phyloP scores from a whole-genome alignment of 805 yeast species.

The Wickerhamiella allomyrinae region DNA sequence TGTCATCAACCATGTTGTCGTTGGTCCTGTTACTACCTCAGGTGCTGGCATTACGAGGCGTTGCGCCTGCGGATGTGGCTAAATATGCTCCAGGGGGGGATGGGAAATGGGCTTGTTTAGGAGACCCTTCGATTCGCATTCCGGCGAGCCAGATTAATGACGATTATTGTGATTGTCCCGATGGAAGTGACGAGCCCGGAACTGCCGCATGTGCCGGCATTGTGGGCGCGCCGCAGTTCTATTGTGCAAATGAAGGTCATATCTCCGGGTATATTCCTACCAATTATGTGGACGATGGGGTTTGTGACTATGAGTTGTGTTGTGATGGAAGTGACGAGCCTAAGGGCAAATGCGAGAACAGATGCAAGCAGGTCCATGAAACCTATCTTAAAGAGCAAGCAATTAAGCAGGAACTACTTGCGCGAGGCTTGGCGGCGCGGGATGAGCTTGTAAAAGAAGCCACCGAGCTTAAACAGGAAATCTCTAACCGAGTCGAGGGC shows the following conservation, averaged over 20 bases:
- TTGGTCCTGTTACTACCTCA: background rate
- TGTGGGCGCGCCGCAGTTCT: conserved; percentile 33
- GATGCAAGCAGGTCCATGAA: conserved; percentile 37
- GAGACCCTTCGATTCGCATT: conserved; percentile 49
- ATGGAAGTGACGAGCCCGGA: conserved; percentile 95
- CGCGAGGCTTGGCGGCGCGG: conserved; percentile 28
- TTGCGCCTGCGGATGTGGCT: conserved; percentile 13
- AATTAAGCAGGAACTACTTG: conserved; percentile 14
- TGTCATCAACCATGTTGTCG: background rate
- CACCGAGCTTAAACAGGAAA: conserved; percentile 4
- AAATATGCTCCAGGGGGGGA: conserved; percentile 37
- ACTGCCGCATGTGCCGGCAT: conserved; percentile 58
- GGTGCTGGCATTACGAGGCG: conserved; percentile 9
- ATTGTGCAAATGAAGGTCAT: conserved; percentile 67
- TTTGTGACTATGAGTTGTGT: conserved; percentile 76
- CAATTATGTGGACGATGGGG: conserved; percentile 69
- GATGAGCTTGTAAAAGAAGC: conserved; percentile 22
- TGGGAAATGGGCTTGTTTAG: conserved; percentile 56
- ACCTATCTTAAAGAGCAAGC: conserved; percentile 24
- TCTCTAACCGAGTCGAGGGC: conserved; percentile 1
- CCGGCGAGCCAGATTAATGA: conserved; percentile 60
- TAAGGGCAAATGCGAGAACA: conserved; percentile 37
- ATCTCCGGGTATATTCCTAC: conserved; percentile 47
- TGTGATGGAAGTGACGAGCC: conserved; percentile 91
- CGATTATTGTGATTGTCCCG: conserved; percentile 91